A percentile compares a stretch with the other conserved stretches of the same genome.
Evolutionary conservation across 116 monocot genomes (phyloP).

Genomic region (Thalassia testudinum): DNA sequence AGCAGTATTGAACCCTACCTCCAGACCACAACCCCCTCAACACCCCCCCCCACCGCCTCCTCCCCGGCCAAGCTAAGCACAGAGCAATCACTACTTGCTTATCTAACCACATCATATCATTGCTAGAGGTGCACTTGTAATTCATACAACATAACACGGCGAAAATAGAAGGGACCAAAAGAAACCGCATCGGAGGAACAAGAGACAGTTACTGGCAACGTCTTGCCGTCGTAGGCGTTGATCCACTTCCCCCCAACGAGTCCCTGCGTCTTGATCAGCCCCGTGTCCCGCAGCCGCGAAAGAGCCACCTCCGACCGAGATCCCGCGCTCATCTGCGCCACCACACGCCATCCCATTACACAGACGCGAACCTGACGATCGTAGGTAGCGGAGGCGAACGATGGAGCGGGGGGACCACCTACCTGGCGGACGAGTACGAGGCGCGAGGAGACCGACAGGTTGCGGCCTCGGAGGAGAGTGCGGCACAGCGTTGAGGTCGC

Average conservation of each 20-base stretch:
- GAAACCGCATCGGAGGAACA: no score
- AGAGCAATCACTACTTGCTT: no score
- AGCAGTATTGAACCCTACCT: no score
- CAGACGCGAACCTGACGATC: neutral
- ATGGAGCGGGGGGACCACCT: neutral
- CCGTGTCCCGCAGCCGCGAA: constrained; percentile 48
- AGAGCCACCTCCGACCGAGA: constrained; percentile 21
- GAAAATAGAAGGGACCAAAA: no score
- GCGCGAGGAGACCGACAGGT: neutral
- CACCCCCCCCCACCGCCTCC: no score
- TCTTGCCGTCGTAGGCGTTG: constrained; percentile 88
- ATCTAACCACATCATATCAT: no score
- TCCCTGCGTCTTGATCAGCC: constrained; percentile 58
- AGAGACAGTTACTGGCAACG: constrained; percentile 78
- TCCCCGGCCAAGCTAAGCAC: no score
- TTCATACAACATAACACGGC: neutral
- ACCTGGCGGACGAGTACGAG: neutral
- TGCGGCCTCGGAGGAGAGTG: neutral
- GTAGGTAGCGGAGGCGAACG: neutral
- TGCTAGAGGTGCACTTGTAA: no score
- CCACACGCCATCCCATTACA: neutral
- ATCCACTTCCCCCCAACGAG: constrained; percentile 75
- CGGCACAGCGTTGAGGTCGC: neutral
- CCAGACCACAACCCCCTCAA: no score
- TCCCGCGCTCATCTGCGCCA: constrained; percentile 56